Base-by-base conservation (phyloP, 371 early-diverging fungal species). In the Caulochytrium protostelioides region DNA sequence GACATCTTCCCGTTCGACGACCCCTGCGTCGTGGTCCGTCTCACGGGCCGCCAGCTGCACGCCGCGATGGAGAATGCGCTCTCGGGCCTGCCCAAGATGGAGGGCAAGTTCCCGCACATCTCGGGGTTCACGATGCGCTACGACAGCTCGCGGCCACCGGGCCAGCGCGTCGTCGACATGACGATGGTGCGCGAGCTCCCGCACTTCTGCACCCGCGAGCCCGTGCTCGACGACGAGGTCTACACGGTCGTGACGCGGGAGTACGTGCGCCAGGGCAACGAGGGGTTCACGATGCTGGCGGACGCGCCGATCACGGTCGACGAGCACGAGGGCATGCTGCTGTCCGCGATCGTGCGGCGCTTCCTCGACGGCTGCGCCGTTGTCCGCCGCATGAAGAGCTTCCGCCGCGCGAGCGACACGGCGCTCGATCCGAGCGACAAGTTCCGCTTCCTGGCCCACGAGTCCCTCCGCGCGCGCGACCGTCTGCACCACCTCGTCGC, bases 1-100 rank as follows among this genome's bases (percentile, higher is more conserved):
- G 62, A 63, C 10, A 48, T 65, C 4, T 69, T 73, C 32, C 74
- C 74, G 15, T 73, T 72, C 21, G 58, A 62, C 17, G 74, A 73
- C 27, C 73, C 72, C 9, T 42, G 60, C 1, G 68, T 73, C 2
- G 68, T 73, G 9, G 49, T 73, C 20, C 41, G 46, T 10, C 34
- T 73, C 10, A 62, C 66, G 0, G 74, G 74, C 2, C 43, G 50
- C 22, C 59, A 70, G 34, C 34, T 72, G 17, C 55, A 56, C 39
- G 62, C 55, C 6, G 72, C 67, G 0, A 39, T 73, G 13, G 72
- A 73, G 34, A 66, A 62, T 39, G 55, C 60, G 21, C 55, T 73
- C 12, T 59, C 64, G 20, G 62, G 54, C 47, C 62, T 59, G 39
- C 74, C 74, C 3, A 64, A 59, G 16, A 70, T 68, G 35, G 74